Conservation (phyloP, 2,329 filamentous ascomycete species). For the Sporothrix brunneoviolacea region DNA sequence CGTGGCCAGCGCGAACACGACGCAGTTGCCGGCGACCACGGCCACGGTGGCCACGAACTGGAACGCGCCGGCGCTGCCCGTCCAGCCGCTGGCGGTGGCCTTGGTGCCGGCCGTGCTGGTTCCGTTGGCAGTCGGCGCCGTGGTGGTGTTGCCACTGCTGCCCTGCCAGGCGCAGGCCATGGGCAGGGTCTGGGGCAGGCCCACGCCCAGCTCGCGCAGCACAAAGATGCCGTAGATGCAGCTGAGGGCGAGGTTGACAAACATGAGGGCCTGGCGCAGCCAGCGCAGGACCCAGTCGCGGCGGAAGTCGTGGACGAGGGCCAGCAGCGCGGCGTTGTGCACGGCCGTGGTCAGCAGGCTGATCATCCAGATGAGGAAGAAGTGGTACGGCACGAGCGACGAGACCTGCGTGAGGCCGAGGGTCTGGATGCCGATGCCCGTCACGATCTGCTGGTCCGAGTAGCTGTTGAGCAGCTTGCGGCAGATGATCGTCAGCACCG, state of each 20-base stretch:
- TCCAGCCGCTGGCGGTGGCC: conserved; percentile 22
- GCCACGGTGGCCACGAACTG: conserved; percentile 54
- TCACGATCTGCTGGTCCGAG: conserved; percentile 62
- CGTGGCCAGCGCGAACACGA: conserved; percentile 53
- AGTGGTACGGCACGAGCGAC: conserved; percentile 58
- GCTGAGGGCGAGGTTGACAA: conserved; percentile 55
- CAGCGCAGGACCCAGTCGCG: conserved; percentile 61
- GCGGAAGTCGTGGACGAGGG: conserved; percentile 58
- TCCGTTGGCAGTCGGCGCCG: no score
- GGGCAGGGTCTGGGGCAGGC: conserved; percentile 44
- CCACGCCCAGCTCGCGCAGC: conserved; percentile 46
- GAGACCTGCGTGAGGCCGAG: conserved; percentile 55
- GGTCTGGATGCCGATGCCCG: conserved; percentile 61
- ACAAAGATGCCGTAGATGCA: conserved; percentile 51
- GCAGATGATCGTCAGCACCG: conserved; percentile 33
- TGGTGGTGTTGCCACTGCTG: conserved; percentile 17
- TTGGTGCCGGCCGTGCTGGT: conserved; percentile 15
- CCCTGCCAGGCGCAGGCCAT: conserved; percentile 54
- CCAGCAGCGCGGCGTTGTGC: conserved; percentile 59
- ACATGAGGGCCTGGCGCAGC: conserved; percentile 60
- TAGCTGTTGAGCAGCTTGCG: conserved; percentile 60
- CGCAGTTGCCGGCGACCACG: conserved; percentile 51
- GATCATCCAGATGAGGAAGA: conserved; percentile 65
- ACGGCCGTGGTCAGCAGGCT: conserved; percentile 58
- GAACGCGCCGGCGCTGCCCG: conserved; percentile 32